A percentile compares a stretch with the other conserved stretches of the same genome.
These are phyloP conservation scores for Pythium monospermum DNA, from an alignment of 352 stramenopile species.

Conservation along the genomic window DNA sequence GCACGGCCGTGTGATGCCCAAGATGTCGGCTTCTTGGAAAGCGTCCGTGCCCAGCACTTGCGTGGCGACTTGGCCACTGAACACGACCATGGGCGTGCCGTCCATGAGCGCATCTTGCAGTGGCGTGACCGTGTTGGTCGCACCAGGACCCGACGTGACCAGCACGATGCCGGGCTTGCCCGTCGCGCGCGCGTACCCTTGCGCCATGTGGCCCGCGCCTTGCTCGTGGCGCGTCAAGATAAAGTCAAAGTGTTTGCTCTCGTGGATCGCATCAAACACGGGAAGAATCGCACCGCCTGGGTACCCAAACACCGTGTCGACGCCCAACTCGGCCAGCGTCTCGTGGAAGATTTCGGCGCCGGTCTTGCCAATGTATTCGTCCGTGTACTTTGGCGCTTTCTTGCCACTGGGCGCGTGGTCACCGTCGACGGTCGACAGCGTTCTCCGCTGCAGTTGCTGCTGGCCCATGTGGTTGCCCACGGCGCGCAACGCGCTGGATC, in stretches of 20 bases:
- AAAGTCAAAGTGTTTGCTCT: slow-evolving; percentile 80
- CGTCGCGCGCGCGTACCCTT: slow-evolving; percentile 78
- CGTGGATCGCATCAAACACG: slow-evolving; percentile 93
- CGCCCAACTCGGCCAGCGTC: slow-evolving; percentile 87
- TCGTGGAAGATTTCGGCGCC: slow-evolving; percentile 93
- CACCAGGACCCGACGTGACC: slow-evolving; percentile 90
- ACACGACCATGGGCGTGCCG: slow-evolving; percentile 92
- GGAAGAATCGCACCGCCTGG: slow-evolving; percentile 92
- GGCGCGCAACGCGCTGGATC: slow-evolving; percentile 9
- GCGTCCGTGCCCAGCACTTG: slow-evolving; percentile 89
- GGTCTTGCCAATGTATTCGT: slow-evolving; percentile 89
- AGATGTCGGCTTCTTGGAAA: slow-evolving; percentile 89
- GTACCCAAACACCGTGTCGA: slow-evolving; percentile 93
- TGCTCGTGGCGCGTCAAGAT: slow-evolving; percentile 80
- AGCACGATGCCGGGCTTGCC: slow-evolving; percentile 90
- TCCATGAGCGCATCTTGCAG: slow-evolving; percentile 94
- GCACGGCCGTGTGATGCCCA: slow-evolving; percentile 85
- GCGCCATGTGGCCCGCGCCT: slow-evolving; percentile 80
- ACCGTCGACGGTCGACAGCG: slow-evolving; percentile 19
- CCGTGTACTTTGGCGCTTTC: slow-evolving; percentile 37
- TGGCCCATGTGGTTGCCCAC: slow-evolving; percentile 21
- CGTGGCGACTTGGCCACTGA: slow-evolving; percentile 93
- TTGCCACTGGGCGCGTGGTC: slow-evolving; percentile 2
- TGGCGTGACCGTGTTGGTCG: slow-evolving; percentile 93
- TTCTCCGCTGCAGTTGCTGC: slow-evolving; percentile 25